These are phyloP conservation scores for Picea glauca DNA, from an alignment of 75 land plant species.

Conservation along the genomic window DNA sequence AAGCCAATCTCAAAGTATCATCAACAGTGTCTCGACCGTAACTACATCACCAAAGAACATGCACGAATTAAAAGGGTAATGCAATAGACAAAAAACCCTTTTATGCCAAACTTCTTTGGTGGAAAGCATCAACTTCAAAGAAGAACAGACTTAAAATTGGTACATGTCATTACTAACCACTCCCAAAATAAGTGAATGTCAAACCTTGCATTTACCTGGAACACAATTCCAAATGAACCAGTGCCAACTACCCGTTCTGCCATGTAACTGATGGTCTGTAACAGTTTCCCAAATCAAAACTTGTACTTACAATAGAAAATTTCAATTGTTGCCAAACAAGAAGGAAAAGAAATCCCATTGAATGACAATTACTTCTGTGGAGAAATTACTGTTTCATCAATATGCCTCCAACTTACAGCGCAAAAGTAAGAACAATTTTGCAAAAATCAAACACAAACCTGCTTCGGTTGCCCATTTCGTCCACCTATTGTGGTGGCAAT, in stretches of 20 bases:
- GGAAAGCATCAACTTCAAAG: too few relatives aligned
- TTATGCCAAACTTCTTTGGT: too few relatives aligned
- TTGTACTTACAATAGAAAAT: not conserved
- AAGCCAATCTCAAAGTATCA: not conserved
- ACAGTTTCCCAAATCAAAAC: not conserved
- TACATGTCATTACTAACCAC: too few relatives aligned
- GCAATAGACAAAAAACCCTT: too few relatives aligned
- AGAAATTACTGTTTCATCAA: not conserved
- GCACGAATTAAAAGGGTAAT: too few relatives aligned
- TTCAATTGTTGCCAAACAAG: not conserved
- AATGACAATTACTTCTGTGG: too few relatives aligned
- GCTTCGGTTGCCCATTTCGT: constrained; percentile 86
- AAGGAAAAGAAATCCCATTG: too few relatives aligned
- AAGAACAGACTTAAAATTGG: too few relatives aligned
- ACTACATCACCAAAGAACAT: not conserved
- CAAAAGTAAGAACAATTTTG: not conserved
- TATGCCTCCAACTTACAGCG: not conserved
- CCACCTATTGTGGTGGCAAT: constrained; percentile 84
- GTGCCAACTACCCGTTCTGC: constrained; percentile 89
- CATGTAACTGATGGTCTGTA: constrained; percentile 70
- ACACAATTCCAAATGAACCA: constrained; percentile 83
- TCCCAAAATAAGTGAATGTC: too few relatives aligned
- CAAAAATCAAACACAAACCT: constrained; percentile 42
- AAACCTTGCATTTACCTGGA: constrained; percentile 42
- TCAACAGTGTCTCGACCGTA: too few relatives aligned